Evolutionary conservation across 768 basidiomycete species (phyloP).

Genomic region (Pilatotrama ljubarskyi): DNA sequence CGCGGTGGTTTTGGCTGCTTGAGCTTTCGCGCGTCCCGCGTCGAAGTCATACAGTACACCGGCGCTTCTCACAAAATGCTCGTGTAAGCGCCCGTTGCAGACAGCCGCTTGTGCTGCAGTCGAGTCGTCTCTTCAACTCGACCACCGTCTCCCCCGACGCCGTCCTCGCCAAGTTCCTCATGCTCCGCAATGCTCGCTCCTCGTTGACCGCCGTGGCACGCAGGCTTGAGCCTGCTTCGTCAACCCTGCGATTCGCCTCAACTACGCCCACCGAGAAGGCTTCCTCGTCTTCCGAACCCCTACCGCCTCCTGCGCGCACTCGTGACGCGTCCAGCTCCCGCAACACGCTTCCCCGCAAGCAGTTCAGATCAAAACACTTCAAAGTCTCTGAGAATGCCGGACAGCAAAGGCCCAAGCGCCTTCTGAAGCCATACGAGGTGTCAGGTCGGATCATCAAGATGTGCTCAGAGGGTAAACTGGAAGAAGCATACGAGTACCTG

Average conservation of each 20-base stretch:
- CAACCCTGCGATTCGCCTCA: background rate
- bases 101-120: background rate
- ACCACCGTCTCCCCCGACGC: background rate
- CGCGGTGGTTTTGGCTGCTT: background rate
- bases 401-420: conserved; percentile 19
- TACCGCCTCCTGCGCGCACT: background rate
- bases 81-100: background rate
- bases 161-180: background rate
- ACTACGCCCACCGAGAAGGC: background rate
- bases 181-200: conserved; percentile 12
- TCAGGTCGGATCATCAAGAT: conserved; percentile 58
- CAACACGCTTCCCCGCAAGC: background rate
- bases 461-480: conserved; percentile 53
- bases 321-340: background rate
- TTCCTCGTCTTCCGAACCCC: background rate
- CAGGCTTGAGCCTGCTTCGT: background rate
- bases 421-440: conserved; percentile 65
- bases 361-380: background rate
- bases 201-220: background rate
- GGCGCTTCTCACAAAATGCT: conserved; percentile 5
- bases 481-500: conserved; percentile 65
- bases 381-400: background rate
- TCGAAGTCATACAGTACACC: background rate
- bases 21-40: background rate
- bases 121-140: background rate